phyloP scores from a whole-genome alignment of 164 flowering plant genomes.

The Dillenia turbinata region DNA sequence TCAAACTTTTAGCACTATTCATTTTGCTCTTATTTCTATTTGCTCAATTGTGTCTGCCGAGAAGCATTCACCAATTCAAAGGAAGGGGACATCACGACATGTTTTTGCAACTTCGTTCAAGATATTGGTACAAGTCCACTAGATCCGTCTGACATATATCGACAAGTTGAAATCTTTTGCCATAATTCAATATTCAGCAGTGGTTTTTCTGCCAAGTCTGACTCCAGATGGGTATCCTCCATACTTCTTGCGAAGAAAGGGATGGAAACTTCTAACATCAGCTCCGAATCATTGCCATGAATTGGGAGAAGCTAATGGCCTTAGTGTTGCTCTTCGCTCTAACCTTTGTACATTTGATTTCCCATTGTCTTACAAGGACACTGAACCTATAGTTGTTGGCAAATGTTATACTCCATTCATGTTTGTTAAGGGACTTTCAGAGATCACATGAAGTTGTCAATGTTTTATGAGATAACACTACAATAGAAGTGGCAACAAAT shows the following conservation, averaged over 20 bases:
- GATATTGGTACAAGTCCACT: conserved; percentile 34
- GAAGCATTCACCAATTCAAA: conserved; percentile 39
- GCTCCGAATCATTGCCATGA: conserved; percentile 3
- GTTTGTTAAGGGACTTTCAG: conserved; percentile 30
- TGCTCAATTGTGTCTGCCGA: conserved; percentile 19
- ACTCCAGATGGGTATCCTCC: conserved; percentile 28
- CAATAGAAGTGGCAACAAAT: conserved; percentile 62
- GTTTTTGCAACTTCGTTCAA: conserved; percentile 19
- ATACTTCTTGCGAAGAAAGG: conserved; percentile 16
- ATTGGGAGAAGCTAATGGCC: conserved; percentile 31
- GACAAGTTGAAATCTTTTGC: conserved; percentile 28
- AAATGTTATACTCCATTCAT: conserved; percentile 59
- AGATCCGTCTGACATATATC: conserved; percentile 33
- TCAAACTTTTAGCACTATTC: no score
- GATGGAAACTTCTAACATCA: conserved; percentile 18
- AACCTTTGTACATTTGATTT: conserved; percentile 23
- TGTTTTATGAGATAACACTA: conserved; percentile 48
- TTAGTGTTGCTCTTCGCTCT: conserved; percentile 18
- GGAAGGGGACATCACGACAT: conserved; percentile 35
- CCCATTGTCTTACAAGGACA: conserved; percentile 3
- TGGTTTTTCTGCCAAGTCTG: conserved; percentile 20
- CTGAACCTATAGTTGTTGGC: conserved; percentile 33
- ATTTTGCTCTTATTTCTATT: neutral
- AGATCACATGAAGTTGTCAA: conserved; percentile 37
- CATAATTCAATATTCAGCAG: neutral